Conservation (phyloP, 192 early-diverging fungal species). For the Coemansia sp. region DNA sequence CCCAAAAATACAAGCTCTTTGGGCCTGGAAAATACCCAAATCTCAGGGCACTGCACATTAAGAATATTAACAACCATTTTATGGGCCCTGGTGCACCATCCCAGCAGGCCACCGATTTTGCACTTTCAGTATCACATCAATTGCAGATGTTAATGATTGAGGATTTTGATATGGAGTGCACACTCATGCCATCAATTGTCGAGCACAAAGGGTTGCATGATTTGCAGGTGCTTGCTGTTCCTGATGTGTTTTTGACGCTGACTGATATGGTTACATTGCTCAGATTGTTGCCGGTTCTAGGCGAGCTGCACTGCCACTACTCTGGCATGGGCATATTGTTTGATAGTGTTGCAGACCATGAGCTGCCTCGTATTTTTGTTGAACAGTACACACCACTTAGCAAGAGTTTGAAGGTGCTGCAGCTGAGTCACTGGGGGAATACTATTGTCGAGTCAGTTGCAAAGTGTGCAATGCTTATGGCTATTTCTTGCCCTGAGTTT, state of each 20-base stretch:
- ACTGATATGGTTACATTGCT: background rate
- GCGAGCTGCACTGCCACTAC: constrained; percentile 1
- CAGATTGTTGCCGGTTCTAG: background rate
- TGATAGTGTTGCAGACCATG: background rate
- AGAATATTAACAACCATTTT: constrained; percentile 5
- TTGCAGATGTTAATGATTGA: constrained; percentile 3
- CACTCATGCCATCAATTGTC: background rate
- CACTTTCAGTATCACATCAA: background rate
- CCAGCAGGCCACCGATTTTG: background rate
- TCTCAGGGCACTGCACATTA: constrained; percentile 2
- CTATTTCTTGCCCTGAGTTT: constrained; percentile 15
- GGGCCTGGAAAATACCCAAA: background rate
- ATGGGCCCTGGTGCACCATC: background rate
- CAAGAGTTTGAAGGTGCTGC: background rate
- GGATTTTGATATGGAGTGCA: background rate
- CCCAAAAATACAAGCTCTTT: constrained; percentile 10
- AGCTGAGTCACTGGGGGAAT: background rate
- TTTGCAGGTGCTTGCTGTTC: constrained; percentile 2
- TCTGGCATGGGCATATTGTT: background rate
- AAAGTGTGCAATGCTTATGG: constrained; percentile 13
- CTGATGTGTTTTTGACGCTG: constrained; percentile 1
- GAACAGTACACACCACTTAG: background rate
- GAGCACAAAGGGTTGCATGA: background rate
- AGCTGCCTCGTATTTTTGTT: background rate
- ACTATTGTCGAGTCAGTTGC: background rate